These are phyloP conservation scores for Nicotiana otophora DNA, from an alignment of 257 asterid genomes.

Conservation along the genomic window DNA sequence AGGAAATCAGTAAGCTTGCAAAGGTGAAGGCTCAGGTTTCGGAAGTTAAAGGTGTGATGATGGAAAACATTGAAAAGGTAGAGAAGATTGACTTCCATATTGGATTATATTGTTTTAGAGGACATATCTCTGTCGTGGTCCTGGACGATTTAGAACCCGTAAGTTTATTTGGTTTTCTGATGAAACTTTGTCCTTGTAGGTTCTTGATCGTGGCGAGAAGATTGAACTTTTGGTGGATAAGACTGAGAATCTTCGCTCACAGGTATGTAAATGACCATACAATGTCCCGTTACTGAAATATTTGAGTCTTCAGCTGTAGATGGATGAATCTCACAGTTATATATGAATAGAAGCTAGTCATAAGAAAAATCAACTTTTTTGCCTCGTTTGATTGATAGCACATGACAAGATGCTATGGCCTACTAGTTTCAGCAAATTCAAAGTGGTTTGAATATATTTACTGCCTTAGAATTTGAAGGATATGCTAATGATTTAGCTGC, in stretches of 20 bases:
- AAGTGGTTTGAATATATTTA: neutral
- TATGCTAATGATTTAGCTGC: no score
- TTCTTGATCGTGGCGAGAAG: constrained; percentile 94
- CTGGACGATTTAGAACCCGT: constrained; percentile 79
- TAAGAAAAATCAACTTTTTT: neutral
- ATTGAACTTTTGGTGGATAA: constrained; percentile 89
- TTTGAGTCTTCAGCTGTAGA: neutral
- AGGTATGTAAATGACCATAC: constrained; percentile 35
- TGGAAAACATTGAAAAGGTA: constrained; percentile 97
- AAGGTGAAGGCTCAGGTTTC: constrained; percentile 95
- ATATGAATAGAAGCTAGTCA: neutral
- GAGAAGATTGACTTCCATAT: neutral
- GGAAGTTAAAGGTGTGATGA: constrained; percentile 98
- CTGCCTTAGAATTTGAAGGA: no score
- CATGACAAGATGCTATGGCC: neutral
- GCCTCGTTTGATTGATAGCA: neutral
- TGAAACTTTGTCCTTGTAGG: constrained; percentile 36
- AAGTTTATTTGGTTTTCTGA: neutral
- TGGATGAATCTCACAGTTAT: constrained; percentile 1
- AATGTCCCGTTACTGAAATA: neutral
- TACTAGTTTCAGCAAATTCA: neutral
- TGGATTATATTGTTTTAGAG: neutral
- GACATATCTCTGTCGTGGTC: neutral
- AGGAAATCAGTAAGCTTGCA: constrained; percentile 78
- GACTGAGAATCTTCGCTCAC: constrained; percentile 86